Evolutionary conservation across 257 asterid species (phyloP).

Genomic region (Sherardia arvensis): DNA sequence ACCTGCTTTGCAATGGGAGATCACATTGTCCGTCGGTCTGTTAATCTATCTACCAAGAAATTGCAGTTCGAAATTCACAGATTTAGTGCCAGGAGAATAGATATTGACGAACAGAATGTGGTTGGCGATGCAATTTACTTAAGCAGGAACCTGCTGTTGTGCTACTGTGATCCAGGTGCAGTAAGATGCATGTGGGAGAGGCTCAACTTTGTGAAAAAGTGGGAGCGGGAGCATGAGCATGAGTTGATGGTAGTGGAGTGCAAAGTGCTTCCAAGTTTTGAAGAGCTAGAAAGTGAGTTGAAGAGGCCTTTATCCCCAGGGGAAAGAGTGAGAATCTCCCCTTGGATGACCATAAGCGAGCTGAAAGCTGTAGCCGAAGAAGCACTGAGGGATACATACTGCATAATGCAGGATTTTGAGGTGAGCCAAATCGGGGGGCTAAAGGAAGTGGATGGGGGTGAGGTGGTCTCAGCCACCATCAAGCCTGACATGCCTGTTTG

Average conservation of each 20-base stretch:
- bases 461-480: constrained; percentile 22
- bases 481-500: constrained; percentile 43
- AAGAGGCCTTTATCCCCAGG: constrained; percentile 60
- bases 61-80: constrained; percentile 44
- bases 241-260: constrained; percentile 36
- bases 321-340: constrained; percentile 45
- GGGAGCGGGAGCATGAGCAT: constrained; percentile 23
- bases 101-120: constrained; percentile 9
- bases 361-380: constrained; percentile 44
- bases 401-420: constrained; percentile 53
- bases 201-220: constrained; percentile 46
- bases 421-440: constrained; percentile 64
- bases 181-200: constrained; percentile 26
- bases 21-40: constrained; percentile 38
- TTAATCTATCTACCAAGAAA: constrained; percentile 34
- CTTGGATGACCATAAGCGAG: constrained; percentile 34
- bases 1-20: constrained; percentile 42
- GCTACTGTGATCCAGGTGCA: constrained; percentile 17
- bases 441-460: constrained; percentile 41
- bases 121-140: constrained; percentile 39
- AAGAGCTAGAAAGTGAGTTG: constrained; percentile 54
- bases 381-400: constrained; percentile 67
- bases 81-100: constrained; percentile 2
- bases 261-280: constrained; percentile 63
- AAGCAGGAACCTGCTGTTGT: constrained; percentile 35